Conservation (phyloP, 441 rosid species). For the Flueggea neowawraea region DNA sequence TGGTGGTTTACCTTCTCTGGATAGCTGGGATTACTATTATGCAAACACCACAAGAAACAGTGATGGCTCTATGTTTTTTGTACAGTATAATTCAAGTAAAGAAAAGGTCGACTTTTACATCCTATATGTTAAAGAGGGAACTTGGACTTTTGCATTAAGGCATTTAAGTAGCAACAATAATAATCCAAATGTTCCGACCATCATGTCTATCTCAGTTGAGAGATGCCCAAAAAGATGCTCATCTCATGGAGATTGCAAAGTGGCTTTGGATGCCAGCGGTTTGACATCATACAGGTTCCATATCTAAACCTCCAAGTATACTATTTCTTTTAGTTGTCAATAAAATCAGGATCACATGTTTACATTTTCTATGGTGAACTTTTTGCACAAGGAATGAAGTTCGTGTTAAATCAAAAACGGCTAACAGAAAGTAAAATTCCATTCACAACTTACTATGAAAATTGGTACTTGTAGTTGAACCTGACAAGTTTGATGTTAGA, state of each 20-base stretch:
- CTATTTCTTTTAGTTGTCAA: background rate
- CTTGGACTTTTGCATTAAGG: constrained; percentile 82
- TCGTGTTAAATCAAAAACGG: too few species aligned
- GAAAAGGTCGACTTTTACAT: constrained; percentile 74
- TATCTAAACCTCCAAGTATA: constrained; percentile 7
- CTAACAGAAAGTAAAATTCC: too few species aligned
- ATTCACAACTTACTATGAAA: too few species aligned
- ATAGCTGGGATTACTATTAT: constrained; percentile 78
- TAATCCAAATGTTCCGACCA: constrained; percentile 40
- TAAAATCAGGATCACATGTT: too few species aligned
- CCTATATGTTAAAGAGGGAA: constrained; percentile 79
- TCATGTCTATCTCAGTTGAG: constrained; percentile 81
- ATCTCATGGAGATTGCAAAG: constrained; percentile 74
- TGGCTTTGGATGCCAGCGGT: constrained; percentile 88
- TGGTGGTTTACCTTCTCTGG: constrained; percentile 73
- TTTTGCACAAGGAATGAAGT: too few species aligned
- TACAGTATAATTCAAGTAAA: constrained; percentile 57
- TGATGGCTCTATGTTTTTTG: constrained; percentile 50
- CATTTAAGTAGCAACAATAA: constrained; percentile 29
- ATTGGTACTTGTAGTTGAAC: too few species aligned
- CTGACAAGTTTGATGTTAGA: too few species aligned
- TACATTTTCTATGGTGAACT: too few species aligned
- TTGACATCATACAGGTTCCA: constrained; percentile 80
- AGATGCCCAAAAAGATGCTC: constrained; percentile 92
- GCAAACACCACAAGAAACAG: constrained; percentile 64